Percentiles rank a stretch among this genome's conserved stretches.
Conservation (phyloP, 345 rosid species). For the Lepidium didymum region DNA sequence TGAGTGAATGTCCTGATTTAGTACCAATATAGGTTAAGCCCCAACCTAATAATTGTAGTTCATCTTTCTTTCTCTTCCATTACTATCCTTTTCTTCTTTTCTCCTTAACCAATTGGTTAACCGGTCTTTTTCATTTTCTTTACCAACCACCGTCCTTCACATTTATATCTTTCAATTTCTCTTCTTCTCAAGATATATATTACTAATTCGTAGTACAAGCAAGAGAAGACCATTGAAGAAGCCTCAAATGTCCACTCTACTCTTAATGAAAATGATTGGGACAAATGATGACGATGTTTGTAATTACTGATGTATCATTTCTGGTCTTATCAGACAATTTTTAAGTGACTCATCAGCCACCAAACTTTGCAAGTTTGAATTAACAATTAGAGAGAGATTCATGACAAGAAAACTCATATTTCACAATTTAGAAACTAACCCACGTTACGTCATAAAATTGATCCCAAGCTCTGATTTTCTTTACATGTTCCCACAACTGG, state of each 20-base stretch:
- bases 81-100: conserved; percentile 1
- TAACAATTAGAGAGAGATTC: not conserved
- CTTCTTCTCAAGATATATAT: not conserved
- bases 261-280: not conserved
- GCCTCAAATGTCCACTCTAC: not conserved
- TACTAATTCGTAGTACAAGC: too few species aligned
- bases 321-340: not conserved
- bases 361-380: not conserved
- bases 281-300: not conserved
- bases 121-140: conserved; percentile 11
- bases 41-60: conserved; percentile 20
- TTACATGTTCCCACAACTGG: conserved; percentile 1
- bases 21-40: conserved; percentile 22
- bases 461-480: conserved; percentile 1
- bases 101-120: conserved; percentile 1
- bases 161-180: not conserved
- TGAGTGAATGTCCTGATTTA: conserved; percentile 15
- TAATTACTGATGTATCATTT: not conserved
- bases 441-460: not conserved
- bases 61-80: conserved; percentile 8
- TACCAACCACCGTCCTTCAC: conserved; percentile 11
- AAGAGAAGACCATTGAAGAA: not conserved
- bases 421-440: conserved; percentile 16
- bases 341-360: not conserved
- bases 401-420: conserved; percentile 1